Conservation (phyloP, 2,329 filamentous ascomycete genomes). For the Xylariaceae sp. region DNA sequence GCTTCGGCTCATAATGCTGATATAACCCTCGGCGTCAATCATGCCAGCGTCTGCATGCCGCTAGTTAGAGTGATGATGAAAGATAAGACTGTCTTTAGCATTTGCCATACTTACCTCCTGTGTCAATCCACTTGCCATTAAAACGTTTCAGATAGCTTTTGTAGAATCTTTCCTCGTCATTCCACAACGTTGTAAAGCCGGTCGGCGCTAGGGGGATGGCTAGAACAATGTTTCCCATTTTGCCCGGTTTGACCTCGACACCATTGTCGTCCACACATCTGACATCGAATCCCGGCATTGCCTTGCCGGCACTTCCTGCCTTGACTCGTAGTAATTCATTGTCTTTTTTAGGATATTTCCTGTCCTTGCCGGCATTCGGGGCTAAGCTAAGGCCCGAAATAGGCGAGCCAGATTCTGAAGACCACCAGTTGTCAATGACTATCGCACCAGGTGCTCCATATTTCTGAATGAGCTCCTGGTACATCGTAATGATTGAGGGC, state of each 20-base stretch:
- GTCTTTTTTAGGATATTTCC: conserved; percentile 49
- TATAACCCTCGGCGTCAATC: conserved; percentile 75
- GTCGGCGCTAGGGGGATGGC: conserved; percentile 83
- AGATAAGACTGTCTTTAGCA: background rate
- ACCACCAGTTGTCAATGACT: conserved; percentile 68
- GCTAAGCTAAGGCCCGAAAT: conserved; percentile 61
- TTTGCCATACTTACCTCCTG: conserved; percentile 56
- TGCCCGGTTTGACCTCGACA: conserved; percentile 69
- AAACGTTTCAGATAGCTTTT: conserved; percentile 85
- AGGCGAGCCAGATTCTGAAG: conserved; percentile 63
- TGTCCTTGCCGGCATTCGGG: conserved; percentile 64
- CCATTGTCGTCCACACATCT: conserved; percentile 83
- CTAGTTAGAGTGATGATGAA: background rate
- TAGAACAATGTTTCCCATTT: conserved; percentile 92
- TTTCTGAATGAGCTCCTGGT: conserved; percentile 72
- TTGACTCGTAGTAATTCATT: conserved; percentile 64
- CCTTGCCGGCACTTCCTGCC: conserved; percentile 86
- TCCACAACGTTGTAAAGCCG: conserved; percentile 84
- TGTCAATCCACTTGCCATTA: conserved; percentile 82
- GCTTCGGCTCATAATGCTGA: conserved; percentile 67
- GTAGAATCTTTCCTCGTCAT: conserved; percentile 85
- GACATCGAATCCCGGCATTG: conserved; percentile 91
- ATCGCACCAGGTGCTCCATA: conserved; percentile 69
- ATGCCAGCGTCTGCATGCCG: conserved; percentile 71
- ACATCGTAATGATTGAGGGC: conserved; percentile 81